Base-by-base conservation (phyloP, 352 stramenopile species). In the Phytophthora pluvialis region DNA sequence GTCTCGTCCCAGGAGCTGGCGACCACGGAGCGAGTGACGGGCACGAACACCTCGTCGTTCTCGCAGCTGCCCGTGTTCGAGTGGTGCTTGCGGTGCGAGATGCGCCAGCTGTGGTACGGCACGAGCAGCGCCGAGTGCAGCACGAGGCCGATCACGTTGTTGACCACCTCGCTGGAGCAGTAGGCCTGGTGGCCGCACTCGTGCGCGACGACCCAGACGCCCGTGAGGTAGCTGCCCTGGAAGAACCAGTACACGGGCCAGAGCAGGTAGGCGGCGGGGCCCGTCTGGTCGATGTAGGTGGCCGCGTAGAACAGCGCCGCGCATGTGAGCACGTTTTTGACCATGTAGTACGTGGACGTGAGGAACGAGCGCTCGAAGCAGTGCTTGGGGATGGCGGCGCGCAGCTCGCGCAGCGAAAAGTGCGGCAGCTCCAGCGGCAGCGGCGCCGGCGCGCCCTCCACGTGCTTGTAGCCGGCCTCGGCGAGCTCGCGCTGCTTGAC, bases 111-210 rank as follows among this genome's bases (percentile, higher is more conserved):
- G 89, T 99, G 98, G 92, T 99, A 99, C 8, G 97, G 97, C 63
- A 99, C 97, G 31, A 99, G 86, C 35, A 99, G 81, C 29, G 89
- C 86, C 70, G 98, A 98, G 84, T 99, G 97, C 36, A 98, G 79
- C 56, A 99, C 76, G 67, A 98, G 97, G 6, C 97, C 97, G 46
- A 99, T 89, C 42, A 90, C 50, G 72, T 99, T 98, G 81, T 99
- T 99, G 29, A 99, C 86, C 1, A 85, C 77, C 78, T 99, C 91
- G 39, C 72, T 97, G 18, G 90, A 83, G 33, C 89, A 98, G 77
- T 98, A 99, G 35, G 96, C 91, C 70, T 98, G 94, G 80, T 99
- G 97, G 44, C 97, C 97, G 72, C 97, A 99, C 73, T 99, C 97
- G 73, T 99, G 97, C 0, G 93, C 97, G 9, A 99, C 70, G 31